Evolutionary conservation across 805 yeast species (phyloP).

Genomic region (Candida maris): DNA sequence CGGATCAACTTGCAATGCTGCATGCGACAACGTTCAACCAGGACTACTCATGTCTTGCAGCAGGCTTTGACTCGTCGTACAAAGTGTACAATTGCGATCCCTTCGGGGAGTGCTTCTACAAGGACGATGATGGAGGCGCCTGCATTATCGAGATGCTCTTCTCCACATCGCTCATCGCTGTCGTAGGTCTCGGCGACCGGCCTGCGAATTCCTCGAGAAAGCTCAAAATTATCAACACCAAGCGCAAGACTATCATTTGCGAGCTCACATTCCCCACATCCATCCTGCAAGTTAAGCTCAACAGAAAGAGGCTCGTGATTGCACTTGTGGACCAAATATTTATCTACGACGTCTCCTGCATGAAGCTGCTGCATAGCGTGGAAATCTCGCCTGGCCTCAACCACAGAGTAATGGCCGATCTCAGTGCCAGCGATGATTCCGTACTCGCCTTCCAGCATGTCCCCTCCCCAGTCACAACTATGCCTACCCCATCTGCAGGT

Average conservation of each 20-base stretch:
- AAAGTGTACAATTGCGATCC: conserved; percentile 86
- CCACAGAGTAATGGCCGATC: conserved; percentile 23
- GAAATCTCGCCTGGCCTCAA: conserved; percentile 42
- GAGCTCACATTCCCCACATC: conserved; percentile 82
- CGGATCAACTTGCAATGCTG: conserved; percentile 6
- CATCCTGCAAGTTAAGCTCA: conserved; percentile 69
- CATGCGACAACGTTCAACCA: conserved; percentile 63
- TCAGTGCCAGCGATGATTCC: conserved; percentile 43
- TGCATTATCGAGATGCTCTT: conserved; percentile 87
- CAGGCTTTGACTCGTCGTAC: conserved; percentile 63
- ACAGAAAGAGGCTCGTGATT: conserved; percentile 77
- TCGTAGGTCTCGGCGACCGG: conserved; percentile 75
- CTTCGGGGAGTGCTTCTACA: conserved; percentile 65
- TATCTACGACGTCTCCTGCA: conserved; percentile 86
- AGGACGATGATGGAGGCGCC: conserved; percentile 47
- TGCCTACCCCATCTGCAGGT: neutral
- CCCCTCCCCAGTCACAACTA: conserved; percentile 11
- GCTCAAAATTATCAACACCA: conserved; percentile 78
- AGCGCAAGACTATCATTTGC: conserved; percentile 70
- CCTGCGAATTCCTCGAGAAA: conserved; percentile 74
- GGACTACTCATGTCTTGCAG: conserved; percentile 77
- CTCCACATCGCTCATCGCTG: conserved; percentile 79
- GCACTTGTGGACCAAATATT: conserved; percentile 76
- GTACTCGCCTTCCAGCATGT: conserved; percentile 56
- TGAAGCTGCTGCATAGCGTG: conserved; percentile 71